Evolutionary conservation across 1,284 basidiomycete genomes (phyloP), one percentile per base, ranked within the genome.

Genomic region (Agroathelia rolfsii): DNA sequence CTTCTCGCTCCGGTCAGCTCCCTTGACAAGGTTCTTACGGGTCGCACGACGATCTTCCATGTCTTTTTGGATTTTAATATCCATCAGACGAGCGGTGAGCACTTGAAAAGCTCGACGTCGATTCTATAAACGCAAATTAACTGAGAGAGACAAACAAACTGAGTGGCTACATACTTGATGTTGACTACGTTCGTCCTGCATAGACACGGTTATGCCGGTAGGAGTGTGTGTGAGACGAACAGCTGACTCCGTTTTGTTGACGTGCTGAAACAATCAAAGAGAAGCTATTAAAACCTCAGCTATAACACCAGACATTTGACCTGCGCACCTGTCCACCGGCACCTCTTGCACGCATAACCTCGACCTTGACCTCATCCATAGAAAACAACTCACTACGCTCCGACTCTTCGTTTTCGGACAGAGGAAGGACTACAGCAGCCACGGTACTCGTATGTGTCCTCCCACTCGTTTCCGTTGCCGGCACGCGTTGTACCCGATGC

Each of bases 161-260:
- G 26, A 21, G 20, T 13, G 12, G 14, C 15, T 3, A 44, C 61
- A 8, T 39, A 87, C 87, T 61, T 88, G 84, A 52, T 98, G 94
- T 52, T 98, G 94, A 49, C 84, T 90, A 6, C 95, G 75, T 42
- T 93, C 92, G 48, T 99, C 94, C 61, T 98, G 95, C 89, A 97
- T 97, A 3, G 90, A 93, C 6, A 98, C 95, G 0, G 81, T 84
- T 36, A 97, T 86, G 1, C 93, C 92, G 1, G 90, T 88, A 0
- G 95, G 94, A 9, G 87, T 60, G 48, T 98, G 95, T 0, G 92
- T 95, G 21, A 98, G 58, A 1, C 95, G 80, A n/a, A 99, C 88
- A 1, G 95, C 95, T 1, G 92, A 96, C 57, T 98, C 95, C 0
- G 94, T 98, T 68, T 88, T 90, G 62, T 98, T 99, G 48, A 98